These are phyloP conservation scores for Hirschfeldia incana DNA, from an alignment of 345 rosid species.

Conservation along the genomic window DNA sequence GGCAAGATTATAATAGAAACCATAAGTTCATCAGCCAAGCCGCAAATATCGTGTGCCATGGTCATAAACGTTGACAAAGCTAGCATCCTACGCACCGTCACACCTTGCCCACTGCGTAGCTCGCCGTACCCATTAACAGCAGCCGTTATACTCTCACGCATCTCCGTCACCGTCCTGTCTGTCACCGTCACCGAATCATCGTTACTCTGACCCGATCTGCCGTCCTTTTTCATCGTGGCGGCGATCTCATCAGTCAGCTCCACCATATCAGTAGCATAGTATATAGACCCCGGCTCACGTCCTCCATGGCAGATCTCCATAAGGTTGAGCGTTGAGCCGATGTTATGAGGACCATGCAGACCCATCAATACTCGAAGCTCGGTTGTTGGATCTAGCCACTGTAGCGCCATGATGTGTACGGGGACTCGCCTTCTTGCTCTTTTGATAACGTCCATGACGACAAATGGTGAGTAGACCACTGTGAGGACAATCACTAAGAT, in stretches of 20 bases:
- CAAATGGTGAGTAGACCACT: conserved; percentile 52
- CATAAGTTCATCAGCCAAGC: conserved; percentile 79
- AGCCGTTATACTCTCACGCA: conserved; percentile 67
- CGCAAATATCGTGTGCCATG: conserved; percentile 76
- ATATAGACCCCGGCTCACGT: conserved; percentile 66
- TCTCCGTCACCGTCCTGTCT: conserved; percentile 62
- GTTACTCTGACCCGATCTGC: conserved; percentile 33
- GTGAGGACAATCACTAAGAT: conserved; percentile 50
- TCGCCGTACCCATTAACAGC: conserved; percentile 59
- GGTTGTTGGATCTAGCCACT: conserved; percentile 66
- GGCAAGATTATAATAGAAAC: conserved; percentile 69
- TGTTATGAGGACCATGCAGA: conserved; percentile 63
- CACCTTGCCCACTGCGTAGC: conserved; percentile 57
- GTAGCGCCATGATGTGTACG: conserved; percentile 71
- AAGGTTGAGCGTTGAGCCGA: conserved; percentile 63
- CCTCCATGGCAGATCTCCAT: conserved; percentile 80
- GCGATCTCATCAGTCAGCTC: conserved; percentile 89
- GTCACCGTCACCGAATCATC: conserved; percentile 52
- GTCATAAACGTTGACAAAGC: conserved; percentile 67
- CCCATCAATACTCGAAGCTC: conserved; percentile 72
- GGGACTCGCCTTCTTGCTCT: conserved; percentile 87
- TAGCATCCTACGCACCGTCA: conserved; percentile 69
- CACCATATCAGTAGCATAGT: conserved; percentile 75
- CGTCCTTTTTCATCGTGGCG: conserved; percentile 55
- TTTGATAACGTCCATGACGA: conserved; percentile 67